Percentiles rank a stretch among this genome's conserved stretches.
These are phyloP conservation scores for Penicillium cosmopolitanum DNA, from an alignment of 495 filamentous ascomycete species.

Conservation along the genomic window DNA sequence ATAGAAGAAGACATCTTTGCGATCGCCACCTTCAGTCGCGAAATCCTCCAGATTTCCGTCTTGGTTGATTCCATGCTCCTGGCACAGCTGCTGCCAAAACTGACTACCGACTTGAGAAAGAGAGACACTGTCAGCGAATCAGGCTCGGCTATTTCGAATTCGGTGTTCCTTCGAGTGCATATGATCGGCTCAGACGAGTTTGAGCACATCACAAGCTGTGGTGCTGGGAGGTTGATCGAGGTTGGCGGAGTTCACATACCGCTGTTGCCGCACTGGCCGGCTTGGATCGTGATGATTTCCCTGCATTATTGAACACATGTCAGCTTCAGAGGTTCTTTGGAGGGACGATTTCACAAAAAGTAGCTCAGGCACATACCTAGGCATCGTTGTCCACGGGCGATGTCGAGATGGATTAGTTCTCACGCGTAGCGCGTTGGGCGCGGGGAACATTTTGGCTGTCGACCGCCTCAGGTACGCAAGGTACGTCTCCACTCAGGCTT, in stretches of 20 bases:
- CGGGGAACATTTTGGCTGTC: slow-evolving; percentile 35
- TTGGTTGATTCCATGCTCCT: slow-evolving; percentile 96
- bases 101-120: slow-evolving; percentile 73
- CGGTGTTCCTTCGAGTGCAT: neutral
- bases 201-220: neutral
- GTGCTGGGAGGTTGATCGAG: slow-evolving; percentile 13
- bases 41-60: slow-evolving; percentile 96
- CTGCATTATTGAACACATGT: slow-evolving; percentile 48
- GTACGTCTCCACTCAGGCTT: neutral
- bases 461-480: neutral
- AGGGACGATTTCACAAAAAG: neutral
- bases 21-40: slow-evolving; percentile 93
- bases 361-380: slow-evolving; percentile 36
- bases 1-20: slow-evolving; percentile 99
- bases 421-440: slow-evolving; percentile 49
- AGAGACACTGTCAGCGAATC: slow-evolving; percentile 20
- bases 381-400: slow-evolving; percentile 39
- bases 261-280: slow-evolving; percentile 99
- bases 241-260: slow-evolving; percentile 58
- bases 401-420: slow-evolving; percentile 34
- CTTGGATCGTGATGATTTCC: slow-evolving; percentile 99
- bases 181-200: neutral
- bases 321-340: slow-evolving; percentile 2
- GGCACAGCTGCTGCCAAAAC: slow-evolving; percentile 97
- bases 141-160: neutral